Conservation (phyloP, 2,329 filamentous ascomycete genomes). For the Aaosphaeria arxii region DNA sequence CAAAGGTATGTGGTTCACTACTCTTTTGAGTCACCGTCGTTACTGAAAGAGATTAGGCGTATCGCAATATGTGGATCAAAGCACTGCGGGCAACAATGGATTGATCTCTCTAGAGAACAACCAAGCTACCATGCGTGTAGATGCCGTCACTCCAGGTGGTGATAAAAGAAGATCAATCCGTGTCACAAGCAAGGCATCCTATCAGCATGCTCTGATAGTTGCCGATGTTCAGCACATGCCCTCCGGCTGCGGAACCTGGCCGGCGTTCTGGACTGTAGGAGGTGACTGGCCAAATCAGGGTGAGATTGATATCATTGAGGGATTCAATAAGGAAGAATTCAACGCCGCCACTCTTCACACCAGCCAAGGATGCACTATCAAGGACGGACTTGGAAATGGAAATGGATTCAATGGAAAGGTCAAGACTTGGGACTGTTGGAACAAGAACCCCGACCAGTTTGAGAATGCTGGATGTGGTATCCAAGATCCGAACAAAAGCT, state of each 20-base stretch:
- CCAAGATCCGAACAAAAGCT: slow-evolving; percentile 35
- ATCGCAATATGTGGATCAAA: slow-evolving; percentile 39
- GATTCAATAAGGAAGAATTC: slow-evolving; percentile 40
- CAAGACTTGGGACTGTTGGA: slow-evolving; percentile 49
- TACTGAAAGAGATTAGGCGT: slow-evolving; percentile 24
- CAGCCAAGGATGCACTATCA: slow-evolving; percentile 41
- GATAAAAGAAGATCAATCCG: slow-evolving; percentile 43
- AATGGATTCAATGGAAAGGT: slow-evolving; percentile 49
- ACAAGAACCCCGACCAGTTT: slow-evolving; percentile 38
- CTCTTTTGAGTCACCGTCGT: background rate
- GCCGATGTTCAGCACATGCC: slow-evolving; percentile 53
- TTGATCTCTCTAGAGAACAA: too few species aligned
- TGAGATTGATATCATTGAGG: slow-evolving; percentile 51
- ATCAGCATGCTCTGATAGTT: slow-evolving; percentile 48
- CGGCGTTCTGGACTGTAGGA: slow-evolving; percentile 45
- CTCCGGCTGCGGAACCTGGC: slow-evolving; percentile 51
- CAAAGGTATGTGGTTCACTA: slow-evolving; percentile 26
- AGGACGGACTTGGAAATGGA: slow-evolving; percentile 13
- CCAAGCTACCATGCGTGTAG: slow-evolving; percentile 35
- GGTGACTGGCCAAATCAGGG: slow-evolving; percentile 35
- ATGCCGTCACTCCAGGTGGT: slow-evolving; percentile 22
- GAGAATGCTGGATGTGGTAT: slow-evolving; percentile 45
- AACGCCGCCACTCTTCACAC: slow-evolving; percentile 51
- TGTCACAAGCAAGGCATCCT: slow-evolving; percentile 45
- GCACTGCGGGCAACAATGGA: slow-evolving; percentile 26